Conservation (phyloP, 2,329 filamentous ascomycete species). For the Thermomyces lanuginosus region DNA sequence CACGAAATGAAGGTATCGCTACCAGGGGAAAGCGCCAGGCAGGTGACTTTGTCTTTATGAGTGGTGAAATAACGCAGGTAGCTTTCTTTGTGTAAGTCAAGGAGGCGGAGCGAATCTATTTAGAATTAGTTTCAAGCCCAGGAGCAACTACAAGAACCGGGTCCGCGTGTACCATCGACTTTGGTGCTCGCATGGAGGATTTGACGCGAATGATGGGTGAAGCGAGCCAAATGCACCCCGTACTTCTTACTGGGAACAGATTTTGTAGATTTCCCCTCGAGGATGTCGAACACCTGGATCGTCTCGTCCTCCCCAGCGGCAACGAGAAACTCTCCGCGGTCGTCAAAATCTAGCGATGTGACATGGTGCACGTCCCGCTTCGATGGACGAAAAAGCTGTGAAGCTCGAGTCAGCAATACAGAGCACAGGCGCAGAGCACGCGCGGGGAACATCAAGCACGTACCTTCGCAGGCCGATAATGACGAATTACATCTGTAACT, state of each 20-base stretch:
- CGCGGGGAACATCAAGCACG: constrained; percentile 7
- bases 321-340: constrained; percentile 82
- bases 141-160: not conserved
- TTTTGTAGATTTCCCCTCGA: constrained; percentile 78
- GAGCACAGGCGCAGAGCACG: constrained; percentile 4
- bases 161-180: constrained; percentile 52
- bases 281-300: constrained; percentile 87
- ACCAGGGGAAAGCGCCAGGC: constrained; percentile 66
- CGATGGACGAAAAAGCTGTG: constrained; percentile 6
- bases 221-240: constrained; percentile 81
- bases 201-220: constrained; percentile 79
- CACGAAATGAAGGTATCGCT: constrained; percentile 86
- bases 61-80: constrained; percentile 95
- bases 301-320: constrained; percentile 87
- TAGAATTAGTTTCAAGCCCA: constrained; percentile 3
- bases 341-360: constrained; percentile 89
- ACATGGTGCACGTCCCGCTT: constrained; percentile 38
- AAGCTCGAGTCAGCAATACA: constrained; percentile 3
- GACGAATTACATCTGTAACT: constrained; percentile 60
- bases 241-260: constrained; percentile 91
- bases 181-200: constrained; percentile 95
- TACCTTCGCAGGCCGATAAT: constrained; percentile 68
- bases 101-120: constrained; percentile 58
- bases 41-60: constrained; percentile 71
- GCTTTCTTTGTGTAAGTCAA: constrained; percentile 81